Conservation (phyloP, 306 rosid species). For the Cicer bijugum region DNA sequence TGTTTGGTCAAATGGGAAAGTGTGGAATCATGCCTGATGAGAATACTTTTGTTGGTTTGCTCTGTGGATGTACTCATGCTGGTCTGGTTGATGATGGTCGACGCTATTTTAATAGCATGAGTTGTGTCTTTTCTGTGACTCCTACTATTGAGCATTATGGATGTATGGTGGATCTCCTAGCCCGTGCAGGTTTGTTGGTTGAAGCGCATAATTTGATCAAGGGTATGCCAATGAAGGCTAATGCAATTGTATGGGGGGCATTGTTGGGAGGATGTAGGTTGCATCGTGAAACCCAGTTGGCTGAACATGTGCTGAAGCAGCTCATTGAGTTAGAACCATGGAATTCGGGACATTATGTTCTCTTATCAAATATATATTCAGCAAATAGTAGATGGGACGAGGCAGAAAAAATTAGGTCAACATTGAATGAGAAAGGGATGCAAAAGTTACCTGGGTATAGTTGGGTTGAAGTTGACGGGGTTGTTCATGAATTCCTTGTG, state of each 20-base stretch:
- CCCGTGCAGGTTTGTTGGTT: slow-evolving; percentile 67
- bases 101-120: slow-evolving; percentile 60
- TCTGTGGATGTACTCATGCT: slow-evolving; percentile 77
- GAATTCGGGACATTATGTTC: slow-evolving; percentile 79
- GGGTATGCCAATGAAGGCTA: slow-evolving; percentile 70
- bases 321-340: slow-evolving; percentile 77
- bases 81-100: slow-evolving; percentile 75
- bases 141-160: slow-evolving; percentile 80
- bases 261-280: slow-evolving; percentile 75
- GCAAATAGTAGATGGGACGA: slow-evolving; percentile 65
- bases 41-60: slow-evolving; percentile 71
- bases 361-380: slow-evolving; percentile 75
- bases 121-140: slow-evolving; percentile 50
- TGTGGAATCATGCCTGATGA: slow-evolving; percentile 60
- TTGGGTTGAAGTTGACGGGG: slow-evolving; percentile 73
- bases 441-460: slow-evolving; percentile 70
- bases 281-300: slow-evolving; percentile 62
- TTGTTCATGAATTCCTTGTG: slow-evolving; percentile 69
- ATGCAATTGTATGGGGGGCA: slow-evolving; percentile 75
- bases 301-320: slow-evolving; percentile 62
- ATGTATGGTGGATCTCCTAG: slow-evolving; percentile 76
- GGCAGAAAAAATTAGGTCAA: slow-evolving; percentile 63
- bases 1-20: slow-evolving; percentile 69
- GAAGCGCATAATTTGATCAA: slow-evolving; percentile 64
- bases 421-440: slow-evolving; percentile 61